Evolutionary conservation across 2,329 filamentous ascomycete species (phyloP).

Genomic region (Penicillium expansum): DNA sequence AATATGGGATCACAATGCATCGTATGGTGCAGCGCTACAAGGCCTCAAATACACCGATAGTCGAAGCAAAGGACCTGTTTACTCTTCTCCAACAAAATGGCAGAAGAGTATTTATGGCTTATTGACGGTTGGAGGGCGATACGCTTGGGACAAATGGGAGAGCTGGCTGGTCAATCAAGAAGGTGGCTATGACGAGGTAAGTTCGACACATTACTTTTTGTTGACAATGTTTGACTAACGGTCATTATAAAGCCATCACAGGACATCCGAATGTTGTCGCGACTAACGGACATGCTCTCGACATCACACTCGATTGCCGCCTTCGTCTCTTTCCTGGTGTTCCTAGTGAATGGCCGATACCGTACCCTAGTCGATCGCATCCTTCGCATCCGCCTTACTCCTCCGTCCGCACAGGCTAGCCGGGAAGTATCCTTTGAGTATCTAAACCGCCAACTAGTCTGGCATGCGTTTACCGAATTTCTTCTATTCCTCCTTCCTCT

Average conservation of each 20-base stretch:
- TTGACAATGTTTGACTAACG: slow-evolving; percentile 14
- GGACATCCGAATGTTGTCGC: slow-evolving; percentile 59
- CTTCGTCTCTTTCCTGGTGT: slow-evolving; percentile 82
- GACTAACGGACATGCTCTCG: slow-evolving; percentile 65
- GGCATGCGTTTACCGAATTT: slow-evolving; percentile 99
- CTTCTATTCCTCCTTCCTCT: slow-evolving; percentile 94
- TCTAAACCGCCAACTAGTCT: slow-evolving; percentile 93
- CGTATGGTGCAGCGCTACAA: slow-evolving; percentile 89
- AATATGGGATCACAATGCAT: slow-evolving; percentile 94
- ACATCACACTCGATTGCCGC: slow-evolving; percentile 78
- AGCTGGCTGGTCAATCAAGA: slow-evolving; percentile 75
- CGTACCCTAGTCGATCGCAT: slow-evolving; percentile 84
- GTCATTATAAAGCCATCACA: slow-evolving; percentile 40
- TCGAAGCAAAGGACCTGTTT: slow-evolving; percentile 59
- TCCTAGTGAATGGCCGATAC: slow-evolving; percentile 86
- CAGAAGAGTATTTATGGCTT: slow-evolving; percentile 85
- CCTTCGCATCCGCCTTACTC: slow-evolving; percentile 77
- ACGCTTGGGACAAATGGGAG: slow-evolving; percentile 91
- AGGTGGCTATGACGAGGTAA: slow-evolving; percentile 65
- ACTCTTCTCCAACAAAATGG: slow-evolving; percentile 69
- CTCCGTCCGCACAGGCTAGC: slow-evolving; percentile 79
- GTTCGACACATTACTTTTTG: not conserved
- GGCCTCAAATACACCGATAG: slow-evolving; percentile 89
- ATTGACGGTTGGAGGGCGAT: slow-evolving; percentile 80
- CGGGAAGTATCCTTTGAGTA: slow-evolving; percentile 97